Percentiles rank a stretch among this genome's conserved stretches.
Conservation (phyloP, 2,329 filamentous ascomycete species). For the Phialemonium atrogriseum region DNA sequence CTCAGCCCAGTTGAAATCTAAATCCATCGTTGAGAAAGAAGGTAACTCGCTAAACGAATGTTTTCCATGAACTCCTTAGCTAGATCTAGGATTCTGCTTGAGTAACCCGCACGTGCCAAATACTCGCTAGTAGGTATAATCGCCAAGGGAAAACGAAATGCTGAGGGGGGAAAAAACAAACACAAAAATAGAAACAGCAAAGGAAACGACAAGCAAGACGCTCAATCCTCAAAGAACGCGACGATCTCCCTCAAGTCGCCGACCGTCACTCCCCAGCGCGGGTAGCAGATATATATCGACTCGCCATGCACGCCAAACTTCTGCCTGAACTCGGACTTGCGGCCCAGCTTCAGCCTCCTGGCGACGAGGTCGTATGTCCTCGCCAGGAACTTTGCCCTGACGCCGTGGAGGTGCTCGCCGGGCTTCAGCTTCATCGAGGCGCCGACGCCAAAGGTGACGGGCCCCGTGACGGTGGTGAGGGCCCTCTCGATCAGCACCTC, state of each 20-base stretch:
- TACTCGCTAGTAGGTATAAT: too few species aligned
- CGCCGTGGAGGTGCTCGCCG: conserved; percentile 72
- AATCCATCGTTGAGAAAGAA: too few species aligned
- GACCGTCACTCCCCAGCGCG: conserved; percentile 74
- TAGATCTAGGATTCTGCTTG: too few species aligned
- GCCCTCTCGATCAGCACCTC: conserved; percentile 72
- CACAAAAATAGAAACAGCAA: too few species aligned
- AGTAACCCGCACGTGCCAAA: too few species aligned
- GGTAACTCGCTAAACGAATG: too few species aligned
- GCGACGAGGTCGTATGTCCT: conserved; percentile 77
- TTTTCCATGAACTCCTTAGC: too few species aligned
- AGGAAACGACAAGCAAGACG: too few species aligned
- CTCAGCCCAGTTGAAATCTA: too few species aligned
- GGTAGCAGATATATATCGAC: conserved; percentile 83
- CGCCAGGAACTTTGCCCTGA: conserved; percentile 72
- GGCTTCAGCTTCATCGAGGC: conserved; percentile 66
- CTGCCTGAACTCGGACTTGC: conserved; percentile 82
- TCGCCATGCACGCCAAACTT: conserved; percentile 84
- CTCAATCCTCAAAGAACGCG: conserved; percentile 74
- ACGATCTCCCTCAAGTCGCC: conserved; percentile 78
- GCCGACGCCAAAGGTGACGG: conserved; percentile 81
- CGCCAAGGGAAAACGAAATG: too few species aligned
- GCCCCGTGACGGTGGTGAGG: conserved; percentile 40
- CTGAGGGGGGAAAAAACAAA: too few species aligned
- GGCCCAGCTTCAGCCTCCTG: conserved; percentile 71